Evolutionary conservation across 345 rosid genomes (phyloP), one percentile per base, ranked within the genome.

Genomic region (Moricandia moricandioides): DNA sequence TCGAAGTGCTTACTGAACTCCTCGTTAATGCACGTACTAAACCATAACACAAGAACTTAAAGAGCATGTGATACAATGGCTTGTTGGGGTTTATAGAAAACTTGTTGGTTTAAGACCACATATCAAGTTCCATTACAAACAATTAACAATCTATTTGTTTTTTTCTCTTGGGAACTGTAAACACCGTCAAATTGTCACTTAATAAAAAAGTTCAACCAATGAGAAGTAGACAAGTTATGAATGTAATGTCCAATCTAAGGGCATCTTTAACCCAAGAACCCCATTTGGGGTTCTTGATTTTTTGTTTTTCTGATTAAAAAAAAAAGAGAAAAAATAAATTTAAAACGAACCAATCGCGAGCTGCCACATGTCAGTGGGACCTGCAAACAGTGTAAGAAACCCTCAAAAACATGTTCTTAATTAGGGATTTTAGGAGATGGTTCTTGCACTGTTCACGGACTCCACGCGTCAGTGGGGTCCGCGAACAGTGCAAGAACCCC

Each of bases 161-260:
- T 56, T 56, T 29, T 29, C 16, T 56, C n/a, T 56, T 24, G 61
- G 33, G 24, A 24, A 10, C 6, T 10, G 29, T 24, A 21, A 56
- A 12, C 34, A 26, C 62, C 16, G 26, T 12, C 11, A 57, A 26
- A 27, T 57, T 57, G 67, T 66, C 51, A 31, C 27, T 62, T 39
- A 66, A 40, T 54, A 75, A 34, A 4, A 76, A 76, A 69, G 43
- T 13, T 11, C 12, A 51, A 27, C 81, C 81, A 78, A 71, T 78
- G 77, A 65, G 72, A 58, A 29, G 9, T 78, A 51, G 81, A 78
- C 81, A 78, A 66, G 58, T 1, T 37, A 30, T 12, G 45, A 11
- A 71, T 16, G 35, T 1, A 57, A 71, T 71, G 76, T 78, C 81
- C 18, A 78, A 51, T 78, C 81, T 16, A 35, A 71, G 63, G 26